phyloP scores from a whole-genome alignment of 495 filamentous ascomycete genomes.

The Bacidia gigantensis region DNA sequence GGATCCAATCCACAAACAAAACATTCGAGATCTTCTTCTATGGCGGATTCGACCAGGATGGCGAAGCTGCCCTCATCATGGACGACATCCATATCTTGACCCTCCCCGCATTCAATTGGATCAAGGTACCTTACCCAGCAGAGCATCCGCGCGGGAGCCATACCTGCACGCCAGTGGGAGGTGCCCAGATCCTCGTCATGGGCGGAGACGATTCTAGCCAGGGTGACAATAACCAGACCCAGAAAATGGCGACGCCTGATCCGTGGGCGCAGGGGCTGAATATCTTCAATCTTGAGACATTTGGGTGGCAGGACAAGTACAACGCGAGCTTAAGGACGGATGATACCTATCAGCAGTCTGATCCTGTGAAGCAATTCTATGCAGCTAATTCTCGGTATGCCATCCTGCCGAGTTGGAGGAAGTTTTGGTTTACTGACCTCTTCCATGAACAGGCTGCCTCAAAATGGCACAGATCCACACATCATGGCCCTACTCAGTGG shows the following conservation, averaged over 20 bases:
- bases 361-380: constrained; percentile 8
- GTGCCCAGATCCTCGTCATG: constrained; percentile 14
- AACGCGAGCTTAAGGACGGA: neutral
- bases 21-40: constrained; percentile 18
- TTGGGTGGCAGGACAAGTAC: constrained; percentile 9
- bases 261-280: constrained; percentile 12
- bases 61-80: neutral
- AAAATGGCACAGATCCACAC: too few relatives aligned
- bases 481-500: too few relatives aligned
- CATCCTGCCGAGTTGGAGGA: neutral
- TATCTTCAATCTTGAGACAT: constrained; percentile 15
- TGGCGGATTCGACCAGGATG: constrained; percentile 7
- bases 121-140: constrained; percentile 17
- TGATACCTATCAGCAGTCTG: constrained; percentile 10
- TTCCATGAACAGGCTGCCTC: too few relatives aligned
- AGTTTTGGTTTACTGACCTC: neutral
- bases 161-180: constrained; percentile 14
- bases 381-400: neutral
- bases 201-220: constrained; percentile 14
- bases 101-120: constrained; percentile 35
- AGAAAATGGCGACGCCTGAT: constrained; percentile 8
- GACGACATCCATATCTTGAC: constrained; percentile 24
- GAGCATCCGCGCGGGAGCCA: constrained; percentile 10
- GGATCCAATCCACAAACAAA: constrained; percentile 10
- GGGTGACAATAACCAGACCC: neutral